Percentiles rank a stretch among this genome's conserved stretches.
phyloP scores from a whole-genome alignment of 257 asterid species.

The Penstemon eatonii region DNA sequence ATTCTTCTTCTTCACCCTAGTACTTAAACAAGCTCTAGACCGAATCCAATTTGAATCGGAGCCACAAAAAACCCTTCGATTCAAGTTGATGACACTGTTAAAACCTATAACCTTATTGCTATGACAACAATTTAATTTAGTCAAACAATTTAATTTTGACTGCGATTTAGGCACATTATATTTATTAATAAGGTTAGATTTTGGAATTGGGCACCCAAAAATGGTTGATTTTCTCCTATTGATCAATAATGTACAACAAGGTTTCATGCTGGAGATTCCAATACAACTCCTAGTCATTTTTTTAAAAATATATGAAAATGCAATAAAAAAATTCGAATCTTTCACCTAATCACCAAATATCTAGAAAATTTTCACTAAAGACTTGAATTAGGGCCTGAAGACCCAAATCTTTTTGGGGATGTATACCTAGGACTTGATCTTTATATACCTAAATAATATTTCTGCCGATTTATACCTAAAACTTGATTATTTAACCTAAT shows the following conservation, averaged over 20 bases:
- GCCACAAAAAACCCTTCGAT: constrained; percentile 49
- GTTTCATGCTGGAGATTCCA: constrained; percentile 58
- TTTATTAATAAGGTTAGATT: constrained; percentile 30
- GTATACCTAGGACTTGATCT: neutral
- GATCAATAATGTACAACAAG: constrained; percentile 49
- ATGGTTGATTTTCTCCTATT: constrained; percentile 49
- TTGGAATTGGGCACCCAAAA: constrained; percentile 48
- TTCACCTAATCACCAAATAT: neutral
- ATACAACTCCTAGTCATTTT: constrained; percentile 56
- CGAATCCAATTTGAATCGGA: constrained; percentile 58
- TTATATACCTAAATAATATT: constrained; percentile 9
- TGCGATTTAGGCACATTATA: constrained; percentile 48
- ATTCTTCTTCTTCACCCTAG: constrained; percentile 31
- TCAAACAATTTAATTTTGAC: constrained; percentile 30
- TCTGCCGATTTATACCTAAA: neutral
- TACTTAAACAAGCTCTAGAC: constrained; percentile 39
- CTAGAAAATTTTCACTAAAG: constrained; percentile 1
- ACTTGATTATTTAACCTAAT: neutral
- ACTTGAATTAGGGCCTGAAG: constrained; percentile 19
- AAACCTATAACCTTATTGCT: constrained; percentile 33
- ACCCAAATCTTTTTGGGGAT: neutral
- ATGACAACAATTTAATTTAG: constrained; percentile 22
- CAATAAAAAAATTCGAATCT: constrained; percentile 18
- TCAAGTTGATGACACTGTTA: constrained; percentile 38
- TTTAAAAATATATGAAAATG: constrained; percentile 16